These are phyloP conservation scores for Dactylellina leptospora DNA, from an alignment of 2,329 filamentous ascomycete species.

Conservation along the genomic window DNA sequence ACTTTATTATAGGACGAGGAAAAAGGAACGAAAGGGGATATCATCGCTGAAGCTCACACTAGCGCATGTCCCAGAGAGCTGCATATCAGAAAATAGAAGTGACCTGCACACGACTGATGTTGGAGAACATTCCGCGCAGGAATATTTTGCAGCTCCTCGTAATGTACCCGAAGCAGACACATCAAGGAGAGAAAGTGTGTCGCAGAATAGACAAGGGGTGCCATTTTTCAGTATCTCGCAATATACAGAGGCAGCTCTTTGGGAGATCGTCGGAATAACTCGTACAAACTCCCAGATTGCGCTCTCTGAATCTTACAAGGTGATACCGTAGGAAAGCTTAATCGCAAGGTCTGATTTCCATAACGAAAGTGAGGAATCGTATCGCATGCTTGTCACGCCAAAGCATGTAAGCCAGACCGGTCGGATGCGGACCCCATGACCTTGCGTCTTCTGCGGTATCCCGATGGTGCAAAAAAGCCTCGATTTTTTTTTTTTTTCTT, in stretches of 20 bases:
- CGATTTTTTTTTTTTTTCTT: conserved; percentile 22
- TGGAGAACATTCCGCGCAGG: conserved; percentile 14
- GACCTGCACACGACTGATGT: conserved; percentile 38
- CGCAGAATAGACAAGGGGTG: conserved; percentile 46
- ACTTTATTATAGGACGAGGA: too few relatives aligned
- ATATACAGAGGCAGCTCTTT: not conserved
- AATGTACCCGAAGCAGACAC: conserved; percentile 34
- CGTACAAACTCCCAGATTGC: conserved; percentile 20
- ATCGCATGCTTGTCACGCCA: conserved; percentile 53
- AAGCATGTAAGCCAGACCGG: conserved; percentile 27
- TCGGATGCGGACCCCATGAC: conserved; percentile 50
- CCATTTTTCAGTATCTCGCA: conserved; percentile 2
- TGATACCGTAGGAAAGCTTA: not conserved
- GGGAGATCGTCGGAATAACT: conserved; percentile 48
- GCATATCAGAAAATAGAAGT: conserved; percentile 28
- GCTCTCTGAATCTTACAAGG: conserved; percentile 9
- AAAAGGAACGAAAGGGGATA: too few relatives aligned
- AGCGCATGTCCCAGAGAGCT: conserved; percentile 2
- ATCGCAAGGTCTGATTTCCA: conserved; percentile 16
- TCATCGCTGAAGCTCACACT: too few relatives aligned
- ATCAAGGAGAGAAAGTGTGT: conserved; percentile 43
- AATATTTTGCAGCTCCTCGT: conserved; percentile 13
- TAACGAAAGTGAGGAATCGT: not conserved
- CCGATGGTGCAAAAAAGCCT: conserved; percentile 46
- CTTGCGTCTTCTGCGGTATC: conserved; percentile 46